A percentile compares a stretch with the other conserved stretches of the same genome.
phyloP scores from a whole-genome alignment of 2,329 filamentous ascomycete genomes.

The Phaeosphaeriaceae sp. region DNA sequence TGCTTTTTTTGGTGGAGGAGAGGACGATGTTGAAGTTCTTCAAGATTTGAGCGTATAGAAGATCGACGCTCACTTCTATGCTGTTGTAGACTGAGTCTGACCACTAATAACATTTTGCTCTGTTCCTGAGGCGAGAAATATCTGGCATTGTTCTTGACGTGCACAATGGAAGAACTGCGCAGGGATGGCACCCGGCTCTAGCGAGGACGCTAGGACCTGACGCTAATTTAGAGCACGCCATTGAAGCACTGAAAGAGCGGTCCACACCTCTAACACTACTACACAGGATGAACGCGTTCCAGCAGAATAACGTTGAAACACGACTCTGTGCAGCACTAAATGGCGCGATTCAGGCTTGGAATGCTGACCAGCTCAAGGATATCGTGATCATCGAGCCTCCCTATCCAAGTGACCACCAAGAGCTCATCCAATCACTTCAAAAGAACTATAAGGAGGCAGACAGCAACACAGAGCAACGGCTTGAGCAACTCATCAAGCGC shows the following conservation, averaged over 20 bases:
- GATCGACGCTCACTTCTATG: neutral
- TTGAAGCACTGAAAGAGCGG: constrained; percentile 10
- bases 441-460: constrained; percentile 32
- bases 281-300: constrained; percentile 30
- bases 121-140: neutral
- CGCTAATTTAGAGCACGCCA: constrained; percentile 12
- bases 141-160: neutral
- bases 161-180: neutral
- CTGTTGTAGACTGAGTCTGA: no score
- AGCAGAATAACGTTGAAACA: constrained; percentile 32
- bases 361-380: constrained; percentile 31
- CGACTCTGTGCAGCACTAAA: constrained; percentile 40
- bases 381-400: constrained; percentile 42
- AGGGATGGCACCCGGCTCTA: constrained; percentile 9
- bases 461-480: constrained; percentile 24
- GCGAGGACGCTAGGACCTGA: constrained; percentile 14
- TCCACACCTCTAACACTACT: constrained; percentile 15
- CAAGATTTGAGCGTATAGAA: neutral
- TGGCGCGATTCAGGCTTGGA: constrained; percentile 29
- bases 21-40: no score
- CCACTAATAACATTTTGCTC: neutral
- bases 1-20: no score
- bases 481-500: constrained; percentile 32
- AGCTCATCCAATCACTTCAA: constrained; percentile 36
- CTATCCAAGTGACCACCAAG: constrained; percentile 34